Conservation (phyloP, 2,329 filamentous ascomycete species). For the Pyrenophora graminea region DNA sequence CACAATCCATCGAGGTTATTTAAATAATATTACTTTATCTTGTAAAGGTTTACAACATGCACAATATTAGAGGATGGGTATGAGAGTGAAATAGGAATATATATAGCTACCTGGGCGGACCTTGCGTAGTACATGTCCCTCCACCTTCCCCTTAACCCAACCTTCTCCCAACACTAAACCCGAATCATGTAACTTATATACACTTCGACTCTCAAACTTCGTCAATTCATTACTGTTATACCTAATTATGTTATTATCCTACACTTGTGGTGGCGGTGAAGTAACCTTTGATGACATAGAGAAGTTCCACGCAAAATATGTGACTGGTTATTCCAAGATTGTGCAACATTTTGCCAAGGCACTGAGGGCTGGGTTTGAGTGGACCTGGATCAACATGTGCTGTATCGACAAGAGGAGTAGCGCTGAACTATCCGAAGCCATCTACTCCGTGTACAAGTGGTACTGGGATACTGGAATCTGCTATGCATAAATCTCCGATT, state of each 20-base stretch:
- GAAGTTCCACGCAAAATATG: background rate
- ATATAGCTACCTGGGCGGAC: too few relatives aligned
- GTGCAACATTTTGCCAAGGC: background rate
- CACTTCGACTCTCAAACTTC: too few relatives aligned
- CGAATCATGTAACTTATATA: too few relatives aligned
- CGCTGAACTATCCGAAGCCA: slow-evolving; percentile 4
- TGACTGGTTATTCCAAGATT: background rate
- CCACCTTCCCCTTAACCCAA: too few relatives aligned
- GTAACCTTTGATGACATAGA: background rate
- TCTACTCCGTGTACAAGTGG: slow-evolving; percentile 3
- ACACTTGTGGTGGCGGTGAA: background rate
- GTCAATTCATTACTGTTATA: too few relatives aligned
- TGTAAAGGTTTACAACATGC: too few relatives aligned
- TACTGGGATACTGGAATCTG: background rate
- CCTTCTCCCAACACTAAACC: too few relatives aligned
- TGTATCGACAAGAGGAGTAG: slow-evolving; percentile 11
- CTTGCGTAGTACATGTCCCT: too few relatives aligned
- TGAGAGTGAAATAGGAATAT: too few relatives aligned
- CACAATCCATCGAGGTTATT: too few relatives aligned
- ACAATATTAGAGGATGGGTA: too few relatives aligned
- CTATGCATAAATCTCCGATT: slow-evolving; percentile 4
- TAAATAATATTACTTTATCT: too few relatives aligned
- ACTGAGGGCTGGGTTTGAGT: background rate
- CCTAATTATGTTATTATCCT: background rate
- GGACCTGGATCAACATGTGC: slow-evolving; percentile 5